Evolutionary conservation across 1,139 yeast genomes (phyloP).

Genomic region (Barnettozyma hawaiiensis): DNA sequence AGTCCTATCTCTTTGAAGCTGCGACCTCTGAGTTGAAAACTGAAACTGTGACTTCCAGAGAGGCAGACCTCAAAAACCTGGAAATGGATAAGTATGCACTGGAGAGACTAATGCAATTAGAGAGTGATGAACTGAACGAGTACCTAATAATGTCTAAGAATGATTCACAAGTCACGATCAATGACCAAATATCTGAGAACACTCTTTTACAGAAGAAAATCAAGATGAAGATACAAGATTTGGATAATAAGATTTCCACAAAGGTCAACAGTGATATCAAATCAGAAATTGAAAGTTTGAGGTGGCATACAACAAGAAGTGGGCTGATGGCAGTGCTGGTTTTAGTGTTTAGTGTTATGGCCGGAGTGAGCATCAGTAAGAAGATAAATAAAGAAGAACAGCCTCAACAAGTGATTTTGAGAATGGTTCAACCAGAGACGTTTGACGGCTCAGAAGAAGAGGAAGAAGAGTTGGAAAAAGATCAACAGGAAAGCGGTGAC

Average conservation of each 20-base stretch:
- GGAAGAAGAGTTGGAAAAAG: slow-evolving; percentile 3
- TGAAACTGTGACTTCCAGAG: slow-evolving; percentile 72
- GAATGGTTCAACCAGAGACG: slow-evolving; percentile 28
- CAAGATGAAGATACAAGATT: slow-evolving; percentile 70
- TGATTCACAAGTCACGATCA: slow-evolving; percentile 76
- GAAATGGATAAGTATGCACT: slow-evolving; percentile 62
- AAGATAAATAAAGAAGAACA: slow-evolving; percentile 27
- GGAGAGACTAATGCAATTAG: slow-evolving; percentile 63
- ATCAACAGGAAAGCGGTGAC: background rate
- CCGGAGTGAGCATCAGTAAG: slow-evolving; percentile 42
- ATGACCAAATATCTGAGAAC: slow-evolving; percentile 83
- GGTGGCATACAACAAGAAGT: slow-evolving; percentile 93
- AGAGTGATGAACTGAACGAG: slow-evolving; percentile 75
- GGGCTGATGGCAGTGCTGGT: slow-evolving; percentile 44
- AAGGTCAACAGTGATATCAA: slow-evolving; percentile 77
- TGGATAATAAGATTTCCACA: slow-evolving; percentile 80
- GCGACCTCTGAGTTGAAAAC: slow-evolving; percentile 85
- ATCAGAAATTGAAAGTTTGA: slow-evolving; percentile 77
- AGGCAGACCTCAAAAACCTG: slow-evolving; percentile 61
- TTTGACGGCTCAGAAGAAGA: slow-evolving; percentile 23
- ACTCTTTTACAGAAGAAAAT: slow-evolving; percentile 69
- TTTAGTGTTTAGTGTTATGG: slow-evolving; percentile 43
- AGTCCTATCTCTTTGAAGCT: slow-evolving; percentile 82
- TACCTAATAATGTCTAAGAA: slow-evolving; percentile 56
- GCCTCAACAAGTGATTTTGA: slow-evolving; percentile 28